Evolutionary conservation across 495 filamentous ascomycete genomes (phyloP).

Genomic region (Pyrenopolyporus hunteri): DNA sequence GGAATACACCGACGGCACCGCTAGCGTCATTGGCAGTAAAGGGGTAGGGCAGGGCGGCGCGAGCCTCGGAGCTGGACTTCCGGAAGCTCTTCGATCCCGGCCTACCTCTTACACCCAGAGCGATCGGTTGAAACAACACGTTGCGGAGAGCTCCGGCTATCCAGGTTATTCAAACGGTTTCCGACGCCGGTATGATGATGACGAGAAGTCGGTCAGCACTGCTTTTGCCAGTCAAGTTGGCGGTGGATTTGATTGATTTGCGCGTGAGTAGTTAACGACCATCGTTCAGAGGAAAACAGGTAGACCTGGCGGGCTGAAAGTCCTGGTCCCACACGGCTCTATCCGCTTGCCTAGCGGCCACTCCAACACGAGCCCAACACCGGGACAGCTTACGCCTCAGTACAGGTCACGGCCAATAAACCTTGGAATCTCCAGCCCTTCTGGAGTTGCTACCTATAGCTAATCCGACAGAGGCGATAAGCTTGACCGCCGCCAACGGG

Average conservation of each 20-base stretch:
- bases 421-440: constrained; percentile 16
- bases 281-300: constrained; percentile 9
- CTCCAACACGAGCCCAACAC: constrained; percentile 8
- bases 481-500: constrained; percentile 9
- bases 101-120: constrained; percentile 56
- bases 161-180: constrained; percentile 72
- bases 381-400: constrained; percentile 18
- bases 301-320: neutral
- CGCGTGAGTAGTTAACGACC: constrained; percentile 17
- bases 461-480: constrained; percentile 2
- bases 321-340: constrained; percentile 3
- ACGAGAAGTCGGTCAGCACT: constrained; percentile 92
- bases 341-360: constrained; percentile 14
- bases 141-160: constrained; percentile 69
- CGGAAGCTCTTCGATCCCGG: constrained; percentile 61
- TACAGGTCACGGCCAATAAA: constrained; percentile 10
- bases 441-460: constrained; percentile 19
- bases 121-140: constrained; percentile 84
- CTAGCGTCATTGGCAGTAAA: constrained; percentile 72
- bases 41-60: constrained; percentile 77
- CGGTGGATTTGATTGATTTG: constrained; percentile 84
- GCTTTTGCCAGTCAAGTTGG: constrained; percentile 95
- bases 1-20: constrained; percentile 80
- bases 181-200: constrained; percentile 85
- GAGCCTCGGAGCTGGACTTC: constrained; percentile 78